Percentiles rank a stretch among this genome's conserved stretches.
Evolutionary conservation across 768 basidiomycete genomes (phyloP).

Genomic region (Pleurotus ostreatus): DNA sequence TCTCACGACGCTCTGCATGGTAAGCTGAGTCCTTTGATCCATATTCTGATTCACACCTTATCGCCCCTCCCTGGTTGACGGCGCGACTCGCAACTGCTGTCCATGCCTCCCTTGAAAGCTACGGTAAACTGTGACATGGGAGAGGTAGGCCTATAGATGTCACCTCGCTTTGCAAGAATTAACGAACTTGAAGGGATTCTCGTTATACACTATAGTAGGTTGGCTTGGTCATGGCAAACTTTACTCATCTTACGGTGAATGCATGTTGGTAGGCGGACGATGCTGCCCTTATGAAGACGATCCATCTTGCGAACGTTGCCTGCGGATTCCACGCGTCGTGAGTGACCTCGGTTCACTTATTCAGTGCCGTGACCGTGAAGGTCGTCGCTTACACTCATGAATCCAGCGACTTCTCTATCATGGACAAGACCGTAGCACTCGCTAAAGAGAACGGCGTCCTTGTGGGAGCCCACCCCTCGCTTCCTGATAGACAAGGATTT

Average conservation of each 20-base stretch:
- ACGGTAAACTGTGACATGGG: slow-evolving; percentile 57
- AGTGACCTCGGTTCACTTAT: slow-evolving; percentile 4
- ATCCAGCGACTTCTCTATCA: slow-evolving; percentile 55
- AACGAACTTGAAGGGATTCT: slow-evolving; percentile 38
- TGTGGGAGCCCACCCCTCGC: slow-evolving; percentile 66
- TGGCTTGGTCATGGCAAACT: not conserved
- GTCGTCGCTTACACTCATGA: not conserved
- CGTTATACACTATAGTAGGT: slow-evolving; percentile 42
- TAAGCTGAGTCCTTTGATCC: too few species aligned
- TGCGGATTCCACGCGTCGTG: slow-evolving; percentile 70
- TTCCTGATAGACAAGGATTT: slow-evolving; percentile 63
- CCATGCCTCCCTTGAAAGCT: slow-evolving; percentile 26
- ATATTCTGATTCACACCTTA: too few species aligned
- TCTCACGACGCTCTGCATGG: too few species aligned
- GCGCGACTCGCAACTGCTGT: not conserved
- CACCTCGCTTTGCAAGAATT: not conserved
- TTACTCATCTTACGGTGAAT: not conserved
- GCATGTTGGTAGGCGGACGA: slow-evolving; percentile 39
- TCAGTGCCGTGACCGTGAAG: not conserved
- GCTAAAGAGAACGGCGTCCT: slow-evolving; percentile 53
- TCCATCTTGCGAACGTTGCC: slow-evolving; percentile 60
- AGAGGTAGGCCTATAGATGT: too few species aligned
- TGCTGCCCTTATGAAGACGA: slow-evolving; percentile 48
- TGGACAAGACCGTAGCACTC: slow-evolving; percentile 56
- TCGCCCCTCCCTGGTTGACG: too few species aligned